These are phyloP conservation scores for Eustoma russellianum DNA, from an alignment of 257 asterid species.

Conservation along the genomic window DNA sequence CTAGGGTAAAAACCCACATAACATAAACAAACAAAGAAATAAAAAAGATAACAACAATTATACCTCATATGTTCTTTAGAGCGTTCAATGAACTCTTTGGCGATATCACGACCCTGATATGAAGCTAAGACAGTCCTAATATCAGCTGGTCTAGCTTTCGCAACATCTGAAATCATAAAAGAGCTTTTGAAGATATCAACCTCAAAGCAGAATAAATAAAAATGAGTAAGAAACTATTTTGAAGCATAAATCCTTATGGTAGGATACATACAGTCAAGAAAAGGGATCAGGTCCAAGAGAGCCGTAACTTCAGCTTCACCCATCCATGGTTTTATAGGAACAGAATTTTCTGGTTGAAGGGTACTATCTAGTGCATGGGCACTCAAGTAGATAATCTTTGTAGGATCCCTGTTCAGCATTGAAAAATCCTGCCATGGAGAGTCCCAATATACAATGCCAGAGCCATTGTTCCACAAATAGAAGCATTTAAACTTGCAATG, in stretches of 20 bases:
- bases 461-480: no score
- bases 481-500: no score
- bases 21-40: not conserved
- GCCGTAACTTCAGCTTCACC: conserved; percentile 83
- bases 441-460: not conserved
- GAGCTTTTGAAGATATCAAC: conserved; percentile 9
- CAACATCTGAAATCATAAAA: conserved; percentile 57
- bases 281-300: conserved; percentile 80
- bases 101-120: conserved; percentile 70
- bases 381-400: conserved; percentile 61
- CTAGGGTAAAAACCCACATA: not conserved
- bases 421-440: conserved; percentile 70
- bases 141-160: conserved; percentile 64
- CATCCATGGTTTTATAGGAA: conserved; percentile 60
- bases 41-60: conserved; percentile 8
- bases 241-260: not conserved
- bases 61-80: conserved; percentile 73
- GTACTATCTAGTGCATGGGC: conserved; percentile 67
- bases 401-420: conserved; percentile 76
- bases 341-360: conserved; percentile 73
- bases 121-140: conserved; percentile 75
- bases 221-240: not conserved
- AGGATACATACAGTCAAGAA: conserved; percentile 74
- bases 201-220: not conserved
- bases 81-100: conserved; percentile 80